Conservation (phyloP, 345 rosid genomes). For the Rhizophora mangle region DNA sequence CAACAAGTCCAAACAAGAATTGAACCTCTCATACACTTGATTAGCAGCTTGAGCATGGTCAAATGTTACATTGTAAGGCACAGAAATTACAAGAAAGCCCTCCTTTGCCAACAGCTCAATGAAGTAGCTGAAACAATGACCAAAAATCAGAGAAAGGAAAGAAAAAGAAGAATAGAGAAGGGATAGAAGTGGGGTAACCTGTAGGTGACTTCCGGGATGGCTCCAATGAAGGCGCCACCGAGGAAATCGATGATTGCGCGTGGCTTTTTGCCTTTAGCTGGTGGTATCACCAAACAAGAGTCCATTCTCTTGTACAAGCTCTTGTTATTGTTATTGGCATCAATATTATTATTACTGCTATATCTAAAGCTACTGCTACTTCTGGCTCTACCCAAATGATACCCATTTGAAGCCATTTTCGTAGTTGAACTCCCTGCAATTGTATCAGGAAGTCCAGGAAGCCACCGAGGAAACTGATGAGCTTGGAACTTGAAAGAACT, state of each 20-base stretch:
- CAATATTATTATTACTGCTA: constrained; percentile 7
- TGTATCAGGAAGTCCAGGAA: neutral
- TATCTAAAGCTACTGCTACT: constrained; percentile 1
- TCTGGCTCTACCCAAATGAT: constrained; percentile 21
- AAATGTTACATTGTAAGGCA: constrained; percentile 88
- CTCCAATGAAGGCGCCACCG: constrained; percentile 90
- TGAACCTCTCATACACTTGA: constrained; percentile 69
- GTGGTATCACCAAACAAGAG: constrained; percentile 66
- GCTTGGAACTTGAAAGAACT: constrained; percentile 7
- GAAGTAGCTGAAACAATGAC: constrained; percentile 44
- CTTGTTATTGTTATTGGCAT: constrained; percentile 1
- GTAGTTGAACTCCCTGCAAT: neutral
- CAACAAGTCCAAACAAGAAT: constrained; percentile 58
- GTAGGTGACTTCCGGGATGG: constrained; percentile 89
- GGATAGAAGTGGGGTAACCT: constrained; percentile 33
- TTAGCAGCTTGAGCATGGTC: constrained; percentile 77
- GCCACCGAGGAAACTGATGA: neutral
- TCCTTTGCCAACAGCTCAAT: constrained; percentile 82
- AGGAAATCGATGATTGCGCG: constrained; percentile 76
- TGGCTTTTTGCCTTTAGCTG: constrained; percentile 47
- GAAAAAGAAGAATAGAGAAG: neutral
- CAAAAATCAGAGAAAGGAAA: neutral
- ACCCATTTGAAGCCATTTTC: constrained; percentile 35
- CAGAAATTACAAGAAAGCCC: constrained; percentile 73
- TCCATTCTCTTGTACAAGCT: constrained; percentile 50